A percentile compares a stretch with the other conserved stretches of the same genome.
Evolutionary conservation across 768 basidiomycete genomes (phyloP).

Genomic region (Artomyces pyxidatus): DNA sequence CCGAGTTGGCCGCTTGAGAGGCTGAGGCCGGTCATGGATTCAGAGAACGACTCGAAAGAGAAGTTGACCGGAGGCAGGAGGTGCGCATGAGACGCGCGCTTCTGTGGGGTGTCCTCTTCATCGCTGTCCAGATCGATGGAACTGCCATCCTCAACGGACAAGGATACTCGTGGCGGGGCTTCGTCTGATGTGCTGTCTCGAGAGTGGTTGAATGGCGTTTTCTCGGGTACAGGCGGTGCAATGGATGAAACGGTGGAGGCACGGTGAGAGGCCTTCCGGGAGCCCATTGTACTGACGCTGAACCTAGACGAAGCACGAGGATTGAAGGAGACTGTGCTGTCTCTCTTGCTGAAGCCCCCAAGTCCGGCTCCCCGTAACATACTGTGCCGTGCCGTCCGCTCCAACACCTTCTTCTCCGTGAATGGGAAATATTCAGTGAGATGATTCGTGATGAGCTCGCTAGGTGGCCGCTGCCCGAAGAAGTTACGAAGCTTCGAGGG

Average conservation of each 20-base stretch:
- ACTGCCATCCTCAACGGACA: slow-evolving; percentile 66
- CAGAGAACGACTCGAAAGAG: slow-evolving; percentile 71
- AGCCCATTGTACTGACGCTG: slow-evolving; percentile 51
- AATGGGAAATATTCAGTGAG: slow-evolving; percentile 92
- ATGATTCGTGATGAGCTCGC: slow-evolving; percentile 93
- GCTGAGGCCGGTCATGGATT: slow-evolving; percentile 59
- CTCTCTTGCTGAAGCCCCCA: slow-evolving; percentile 36
- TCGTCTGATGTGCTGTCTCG: slow-evolving; percentile 26
- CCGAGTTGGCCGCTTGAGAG: slow-evolving; percentile 19
- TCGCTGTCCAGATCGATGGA: slow-evolving; percentile 53
- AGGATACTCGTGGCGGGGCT: slow-evolving; percentile 60
- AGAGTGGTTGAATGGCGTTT: slow-evolving; percentile 13
- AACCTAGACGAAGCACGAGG: slow-evolving; percentile 46
- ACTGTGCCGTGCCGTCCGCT: slow-evolving; percentile 83
- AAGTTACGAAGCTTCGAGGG: slow-evolving; percentile 85
- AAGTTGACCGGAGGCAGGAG: slow-evolving; percentile 73
- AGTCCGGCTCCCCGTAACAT: slow-evolving; percentile 61
- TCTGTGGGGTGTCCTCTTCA: slow-evolving; percentile 23
- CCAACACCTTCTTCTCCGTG: slow-evolving; percentile 84
- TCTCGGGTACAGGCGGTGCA: slow-evolving; percentile 21
- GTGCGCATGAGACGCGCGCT: slow-evolving; percentile 36
- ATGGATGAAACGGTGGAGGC: slow-evolving; percentile 41
- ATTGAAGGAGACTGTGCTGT: slow-evolving; percentile 39
- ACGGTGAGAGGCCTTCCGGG: slow-evolving; percentile 31
- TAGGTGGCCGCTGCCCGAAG: slow-evolving; percentile 95